Base-by-base conservation (phyloP, 768 basidiomycete species). In the Pholiota molesta region DNA sequence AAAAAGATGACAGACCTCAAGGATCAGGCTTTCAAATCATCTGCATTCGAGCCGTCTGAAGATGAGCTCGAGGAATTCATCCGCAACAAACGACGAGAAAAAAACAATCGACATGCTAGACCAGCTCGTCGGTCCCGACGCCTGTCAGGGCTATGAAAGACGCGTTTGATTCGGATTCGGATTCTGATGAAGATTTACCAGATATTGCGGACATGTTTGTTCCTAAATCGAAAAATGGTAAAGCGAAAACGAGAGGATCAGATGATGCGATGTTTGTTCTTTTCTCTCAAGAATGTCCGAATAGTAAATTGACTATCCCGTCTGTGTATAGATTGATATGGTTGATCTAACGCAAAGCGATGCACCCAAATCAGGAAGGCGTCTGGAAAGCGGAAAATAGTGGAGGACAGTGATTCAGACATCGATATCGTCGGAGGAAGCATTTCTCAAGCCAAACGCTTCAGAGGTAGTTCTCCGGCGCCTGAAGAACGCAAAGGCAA, bases 21-120 rank as follows among this genome's bases (percentile, higher is more conserved):
- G 8, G 73, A 73, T 28, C 81, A 80, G 57, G 74, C 88, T 29
- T 95, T 90, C 81, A 79, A 79, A 49, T 79, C 86, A 1, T 71
- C 74, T 1, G 90, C 90, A 0, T 94, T 95, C 68, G 84, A 89
- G 66, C 90, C 92, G 0, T 79, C 84, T 0, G 80, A 81, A 3
- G 82, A 86, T 39, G 88, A 91, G 59, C 67, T 91, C 9, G 71
- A 71, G 14, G 68, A 75, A 5, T 76, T 81, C 19, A 72, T 73
- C 16, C 77, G 76, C n/a, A 69, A 71, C 8, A 77, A 70, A 63
- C 75, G 75, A 53, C 71, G 70, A 31, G 63, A 55, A 23, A 75
- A 70, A 64, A 69, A 53, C 33, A 60, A 52, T 61, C 57, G 65
- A 65, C 54, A 49, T 53, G 55, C 56, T 10, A 54, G n/a, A 13